Percentiles rank a stretch among this genome's conserved stretches.
Conservation (phyloP, 192 early-diverging fungal species). For the Coemansia sp. region DNA sequence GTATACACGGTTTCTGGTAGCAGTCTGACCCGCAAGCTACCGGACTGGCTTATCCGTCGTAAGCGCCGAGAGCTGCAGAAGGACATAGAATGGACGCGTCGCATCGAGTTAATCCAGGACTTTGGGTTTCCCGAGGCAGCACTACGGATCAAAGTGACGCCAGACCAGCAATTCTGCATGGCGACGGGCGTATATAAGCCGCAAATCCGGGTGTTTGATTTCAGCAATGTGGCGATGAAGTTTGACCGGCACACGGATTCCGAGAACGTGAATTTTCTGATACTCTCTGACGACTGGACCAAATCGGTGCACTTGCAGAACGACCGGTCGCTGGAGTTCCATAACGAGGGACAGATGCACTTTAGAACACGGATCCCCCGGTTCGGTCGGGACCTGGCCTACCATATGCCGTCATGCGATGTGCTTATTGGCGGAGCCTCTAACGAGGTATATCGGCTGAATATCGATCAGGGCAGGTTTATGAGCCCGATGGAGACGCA, state of each 20-base stretch:
- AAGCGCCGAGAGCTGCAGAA: conserved; percentile 86
- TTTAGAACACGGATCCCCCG: conserved; percentile 91
- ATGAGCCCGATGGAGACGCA: conserved; percentile 77
- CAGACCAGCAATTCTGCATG: conserved; percentile 83
- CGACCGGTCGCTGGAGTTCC: conserved; percentile 90
- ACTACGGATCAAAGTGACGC: conserved; percentile 74
- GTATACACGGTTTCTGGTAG: conserved; percentile 80
- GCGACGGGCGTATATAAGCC: conserved; percentile 99
- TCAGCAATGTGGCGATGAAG: conserved; percentile 92
- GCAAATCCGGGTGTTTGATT: conserved; percentile 93
- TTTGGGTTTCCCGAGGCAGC: conserved; percentile 97
- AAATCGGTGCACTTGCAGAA: conserved; percentile 89
- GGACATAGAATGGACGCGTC: conserved; percentile 81
- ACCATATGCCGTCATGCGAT: conserved; percentile 91
- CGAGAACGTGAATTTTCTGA: conserved; percentile 83
- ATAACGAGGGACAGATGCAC: conserved; percentile 93
- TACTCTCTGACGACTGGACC: conserved; percentile 96
- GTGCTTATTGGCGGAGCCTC: conserved; percentile 77
- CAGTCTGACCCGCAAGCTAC: conserved; percentile 70
- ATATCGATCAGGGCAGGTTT: conserved; percentile 92
- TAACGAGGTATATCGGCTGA: conserved; percentile 84
- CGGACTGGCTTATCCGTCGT: conserved; percentile 89
- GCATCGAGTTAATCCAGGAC: conserved; percentile 96
- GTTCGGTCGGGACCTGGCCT: conserved; percentile 88
- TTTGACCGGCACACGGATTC: conserved; percentile 94